Evolutionary conservation across 257 asterid genomes (phyloP).

Genomic region (Fraxinus americana): DNA sequence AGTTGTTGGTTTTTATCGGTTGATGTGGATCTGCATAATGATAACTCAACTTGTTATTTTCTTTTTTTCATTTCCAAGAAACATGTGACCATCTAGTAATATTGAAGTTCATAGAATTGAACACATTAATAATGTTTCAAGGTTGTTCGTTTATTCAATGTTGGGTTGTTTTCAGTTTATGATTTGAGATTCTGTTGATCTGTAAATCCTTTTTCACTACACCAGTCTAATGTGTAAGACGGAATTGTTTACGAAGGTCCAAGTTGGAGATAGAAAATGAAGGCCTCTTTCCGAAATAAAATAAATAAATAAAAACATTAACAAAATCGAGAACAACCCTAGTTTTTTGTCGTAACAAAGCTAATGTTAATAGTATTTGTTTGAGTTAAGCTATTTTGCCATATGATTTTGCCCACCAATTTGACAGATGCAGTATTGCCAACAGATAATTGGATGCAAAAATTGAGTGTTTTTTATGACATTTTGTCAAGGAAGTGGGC

Average conservation of each 20-base stretch:
- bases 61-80: conserved; percentile 7
- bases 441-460: no score
- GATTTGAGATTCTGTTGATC: background rate
- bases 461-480: no score
- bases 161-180: background rate
- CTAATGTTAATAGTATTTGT: background rate
- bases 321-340: background rate
- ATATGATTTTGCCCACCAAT: no score
- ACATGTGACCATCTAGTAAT: background rate
- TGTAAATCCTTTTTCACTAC: background rate
- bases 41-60: conserved; percentile 16
- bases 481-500: no score
- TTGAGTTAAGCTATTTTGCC: no score
- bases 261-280: background rate
- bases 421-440: no score
- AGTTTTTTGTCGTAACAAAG: background rate
- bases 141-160: conserved; percentile 12
- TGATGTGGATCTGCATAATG: conserved; percentile 8
- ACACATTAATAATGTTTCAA: conserved; percentile 20
- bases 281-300: background rate
- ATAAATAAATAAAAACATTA: background rate
- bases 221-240: background rate
- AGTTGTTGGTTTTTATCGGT: conserved; percentile 11
- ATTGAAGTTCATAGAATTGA: conserved; percentile 2
- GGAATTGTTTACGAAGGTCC: background rate